Evolutionary conservation across 306 rosid species (phyloP).

Genomic region (Cercis canadensis): DNA sequence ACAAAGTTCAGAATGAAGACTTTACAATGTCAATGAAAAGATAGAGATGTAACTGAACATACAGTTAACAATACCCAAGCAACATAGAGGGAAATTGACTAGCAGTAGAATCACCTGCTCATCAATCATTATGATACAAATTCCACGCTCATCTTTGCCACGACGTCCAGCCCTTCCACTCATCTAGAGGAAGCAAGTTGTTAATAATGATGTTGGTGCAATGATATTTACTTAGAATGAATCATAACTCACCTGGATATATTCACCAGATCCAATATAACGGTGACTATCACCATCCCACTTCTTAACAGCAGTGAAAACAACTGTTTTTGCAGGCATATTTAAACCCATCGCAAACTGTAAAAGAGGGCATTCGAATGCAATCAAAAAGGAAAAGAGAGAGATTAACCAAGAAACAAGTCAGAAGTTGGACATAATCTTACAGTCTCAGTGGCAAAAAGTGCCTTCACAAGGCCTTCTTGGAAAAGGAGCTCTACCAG

Average conservation of each 20-base stretch:
- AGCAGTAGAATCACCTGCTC: slow-evolving; percentile 71
- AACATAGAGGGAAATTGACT: slow-evolving; percentile 18
- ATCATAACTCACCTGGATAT: slow-evolving; percentile 80
- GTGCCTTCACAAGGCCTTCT: slow-evolving; percentile 99
- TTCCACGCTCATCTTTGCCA: slow-evolving; percentile 97
- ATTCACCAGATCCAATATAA: slow-evolving; percentile 96
- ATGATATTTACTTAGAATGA: slow-evolving; percentile 13
- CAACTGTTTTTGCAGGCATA: slow-evolving; percentile 99
- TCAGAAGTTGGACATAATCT: slow-evolving; percentile 37
- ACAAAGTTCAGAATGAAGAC: slow-evolving; percentile 15
- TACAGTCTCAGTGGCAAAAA: slow-evolving; percentile 98
- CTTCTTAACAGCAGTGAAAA: slow-evolving; percentile 93
- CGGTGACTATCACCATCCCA: slow-evolving; percentile 99
- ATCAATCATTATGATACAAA: slow-evolving; percentile 95
- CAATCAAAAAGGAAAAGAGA: slow-evolving; percentile 24
- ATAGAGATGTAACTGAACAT: background rate
- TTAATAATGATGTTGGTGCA: slow-evolving; percentile 10
- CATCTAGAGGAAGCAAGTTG: slow-evolving; percentile 63
- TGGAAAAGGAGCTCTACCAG: slow-evolving; percentile 96
- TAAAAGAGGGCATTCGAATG: slow-evolving; percentile 35
- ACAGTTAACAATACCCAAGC: slow-evolving; percentile 15
- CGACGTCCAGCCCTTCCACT: slow-evolving; percentile 99
- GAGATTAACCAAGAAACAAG: slow-evolving; percentile 35
- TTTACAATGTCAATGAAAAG: background rate
- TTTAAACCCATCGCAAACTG: slow-evolving; percentile 99